Evolutionary conservation across 805 yeast genomes (phyloP), one percentile per base, ranked within the genome.

Genomic region (Kazachstania psychrophila): DNA sequence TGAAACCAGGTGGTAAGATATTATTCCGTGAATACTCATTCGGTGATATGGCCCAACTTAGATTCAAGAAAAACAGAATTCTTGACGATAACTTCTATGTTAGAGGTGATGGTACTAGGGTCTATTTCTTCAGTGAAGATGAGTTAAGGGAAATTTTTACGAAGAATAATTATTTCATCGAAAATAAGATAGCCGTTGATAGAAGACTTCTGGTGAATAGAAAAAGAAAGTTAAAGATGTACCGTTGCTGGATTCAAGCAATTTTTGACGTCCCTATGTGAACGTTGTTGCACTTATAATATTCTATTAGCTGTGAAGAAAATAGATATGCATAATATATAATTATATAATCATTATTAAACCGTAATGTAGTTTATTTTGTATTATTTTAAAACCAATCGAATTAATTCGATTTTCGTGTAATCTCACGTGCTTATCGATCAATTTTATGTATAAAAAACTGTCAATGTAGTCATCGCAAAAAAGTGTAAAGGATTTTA

Each of bases 71-170:
- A 57, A 81, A 84, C 33, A 73, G 97, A 49, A 61, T 85, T 19
- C 59, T 92, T 38, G 95, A 85, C 37, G 96, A 89, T 39, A 88
- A 92, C 60, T 92, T 92, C 54, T 92, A 92, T 60, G 86, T 88
- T 26, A 75, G 98, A 52, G 98, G 98, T 26, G 98, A 92, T 57
- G 98, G 98, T 33, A 92, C 98, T 0, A 70, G 98, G 48, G 98
- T 92, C 10, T 92, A 92, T 58, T 92, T 92, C 64, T 92, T 92
- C 65, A 85, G 95, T 2, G 97, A 89, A 56, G 95, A 89, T 41
- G 96, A 92, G 61, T 61, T 89, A 40, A 68, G 83, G 43, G 65
- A 71, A 31, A 82, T 89, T 3, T 92, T 89, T 56, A 70, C 77
- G 12, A 52, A 60, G 19, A 65, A 69, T 5, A 34, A 34, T 14